These are phyloP conservation scores for Pisolithus orientalis DNA, from an alignment of 768 basidiomycete species.

Conservation along the genomic window DNA sequence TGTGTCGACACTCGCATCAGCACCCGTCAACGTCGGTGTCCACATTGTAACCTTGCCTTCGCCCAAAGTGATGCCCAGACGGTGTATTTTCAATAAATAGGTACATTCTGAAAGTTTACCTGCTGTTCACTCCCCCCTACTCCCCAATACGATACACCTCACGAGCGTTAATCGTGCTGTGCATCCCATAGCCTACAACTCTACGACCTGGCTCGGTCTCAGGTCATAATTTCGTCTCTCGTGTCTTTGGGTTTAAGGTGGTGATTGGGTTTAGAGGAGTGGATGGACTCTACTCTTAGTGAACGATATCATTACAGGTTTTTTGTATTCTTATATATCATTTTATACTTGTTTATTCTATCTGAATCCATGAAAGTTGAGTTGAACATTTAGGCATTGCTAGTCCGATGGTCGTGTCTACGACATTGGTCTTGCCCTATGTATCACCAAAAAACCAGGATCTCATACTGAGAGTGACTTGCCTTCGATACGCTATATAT, in stretches of 20 bases:
- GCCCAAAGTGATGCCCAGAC: slow-evolving; percentile 77
- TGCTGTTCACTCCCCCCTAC: neutral
- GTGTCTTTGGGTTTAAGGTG: neutral
- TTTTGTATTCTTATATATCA: slow-evolving; percentile 2
- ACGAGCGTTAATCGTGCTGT: neutral
- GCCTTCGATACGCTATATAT: too few relatives aligned
- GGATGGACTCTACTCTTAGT: neutral
- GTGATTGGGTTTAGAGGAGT: neutral
- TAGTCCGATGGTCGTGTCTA: too few relatives aligned
- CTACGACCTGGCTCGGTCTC: neutral
- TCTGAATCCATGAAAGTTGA: too few relatives aligned
- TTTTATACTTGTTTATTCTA: slow-evolving; percentile 4
- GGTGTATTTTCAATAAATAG: slow-evolving; percentile 48
- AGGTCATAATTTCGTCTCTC: neutral
- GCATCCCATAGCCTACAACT: neutral
- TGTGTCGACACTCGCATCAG: slow-evolving; percentile 85
- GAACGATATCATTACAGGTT: neutral
- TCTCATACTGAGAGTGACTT: too few relatives aligned
- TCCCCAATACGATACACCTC: neutral
- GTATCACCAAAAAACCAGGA: too few relatives aligned
- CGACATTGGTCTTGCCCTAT: too few relatives aligned
- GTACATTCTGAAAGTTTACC: neutral
- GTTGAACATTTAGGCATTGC: too few relatives aligned
- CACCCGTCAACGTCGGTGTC: slow-evolving; percentile 91
- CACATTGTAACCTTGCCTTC: slow-evolving; percentile 78